These are phyloP conservation scores for Clarkia xantiana DNA, from an alignment of 345 rosid genomes.

Conservation along the genomic window DNA sequence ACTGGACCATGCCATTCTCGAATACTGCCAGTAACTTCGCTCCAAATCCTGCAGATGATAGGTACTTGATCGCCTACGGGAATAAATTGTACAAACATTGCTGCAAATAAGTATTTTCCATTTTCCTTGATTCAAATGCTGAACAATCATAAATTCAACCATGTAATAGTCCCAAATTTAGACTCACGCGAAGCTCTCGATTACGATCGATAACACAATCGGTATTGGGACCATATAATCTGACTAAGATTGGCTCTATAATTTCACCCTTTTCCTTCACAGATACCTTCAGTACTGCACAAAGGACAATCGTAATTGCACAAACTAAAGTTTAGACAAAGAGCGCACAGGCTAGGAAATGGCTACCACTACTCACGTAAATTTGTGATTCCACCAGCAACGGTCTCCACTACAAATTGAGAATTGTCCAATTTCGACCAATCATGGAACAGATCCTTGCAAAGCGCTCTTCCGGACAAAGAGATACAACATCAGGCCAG, in stretches of 20 bases:
- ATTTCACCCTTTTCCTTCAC: slow-evolving; percentile 51
- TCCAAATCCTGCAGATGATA: slow-evolving; percentile 94
- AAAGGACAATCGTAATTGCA: not conserved
- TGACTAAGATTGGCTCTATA: slow-evolving; percentile 42
- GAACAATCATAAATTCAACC: not conserved
- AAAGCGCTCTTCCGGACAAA: slow-evolving; percentile 36
- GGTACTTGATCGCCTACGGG: slow-evolving; percentile 71
- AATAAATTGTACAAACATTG: no score
- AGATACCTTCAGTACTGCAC: slow-evolving; percentile 72
- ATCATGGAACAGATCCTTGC: slow-evolving; percentile 71
- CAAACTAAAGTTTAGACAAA: not conserved
- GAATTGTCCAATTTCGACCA: slow-evolving; percentile 64
- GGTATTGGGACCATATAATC: slow-evolving; percentile 89
- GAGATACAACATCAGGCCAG: not conserved
- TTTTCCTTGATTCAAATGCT: not conserved
- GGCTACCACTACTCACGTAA: slow-evolving; percentile 36
- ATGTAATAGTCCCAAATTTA: not conserved
- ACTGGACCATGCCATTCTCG: slow-evolving; percentile 93
- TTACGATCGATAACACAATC: slow-evolving; percentile 75
- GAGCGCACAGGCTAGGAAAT: not conserved
- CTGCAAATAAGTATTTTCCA: no score
- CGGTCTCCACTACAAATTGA: slow-evolving; percentile 50
- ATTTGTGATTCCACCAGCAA: slow-evolving; percentile 94
- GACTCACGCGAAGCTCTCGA: slow-evolving; percentile 54
- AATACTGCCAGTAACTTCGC: slow-evolving; percentile 87